Percentiles rank a stretch among this genome's conserved stretches.
phyloP scores from a whole-genome alignment of 176 grass and related monocot species.

The Avena atlantica region DNA sequence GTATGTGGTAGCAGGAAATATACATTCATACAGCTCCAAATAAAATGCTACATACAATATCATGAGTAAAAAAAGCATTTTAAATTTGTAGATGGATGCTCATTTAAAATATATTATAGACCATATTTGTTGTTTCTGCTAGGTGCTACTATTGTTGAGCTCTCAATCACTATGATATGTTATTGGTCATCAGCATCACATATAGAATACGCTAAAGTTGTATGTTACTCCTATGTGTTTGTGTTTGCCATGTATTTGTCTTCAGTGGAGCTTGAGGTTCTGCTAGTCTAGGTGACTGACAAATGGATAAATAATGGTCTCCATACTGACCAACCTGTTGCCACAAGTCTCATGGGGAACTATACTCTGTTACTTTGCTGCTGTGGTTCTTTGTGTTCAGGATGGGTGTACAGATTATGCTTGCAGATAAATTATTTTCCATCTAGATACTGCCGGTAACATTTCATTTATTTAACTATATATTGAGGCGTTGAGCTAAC shows the following conservation, averaged over 20 bases:
- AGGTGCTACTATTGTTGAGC: too few species aligned
- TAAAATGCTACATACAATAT: too few species aligned
- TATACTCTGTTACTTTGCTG: not conserved
- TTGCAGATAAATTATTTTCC: constrained; percentile 16
- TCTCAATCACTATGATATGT: too few species aligned
- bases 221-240: not conserved
- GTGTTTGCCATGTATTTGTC: constrained; percentile 3
- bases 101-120: too few species aligned
- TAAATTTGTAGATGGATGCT: too few species aligned
- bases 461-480: not conserved
- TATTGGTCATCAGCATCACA: too few species aligned
- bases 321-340: not conserved
- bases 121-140: too few species aligned
- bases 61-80: too few species aligned
- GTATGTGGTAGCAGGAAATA: too few species aligned
- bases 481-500: not conserved
- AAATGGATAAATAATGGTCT: constrained; percentile 12
- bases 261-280: not conserved
- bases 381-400: not conserved
- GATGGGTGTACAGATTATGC: constrained; percentile 19
- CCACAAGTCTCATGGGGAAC: not conserved
- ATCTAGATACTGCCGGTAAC: not conserved
- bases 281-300: constrained; percentile 5
- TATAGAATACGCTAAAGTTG: too few species aligned
- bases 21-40: too few species aligned